Conservation (phyloP, 306 rosid species). For the Vigna nakashimae region DNA sequence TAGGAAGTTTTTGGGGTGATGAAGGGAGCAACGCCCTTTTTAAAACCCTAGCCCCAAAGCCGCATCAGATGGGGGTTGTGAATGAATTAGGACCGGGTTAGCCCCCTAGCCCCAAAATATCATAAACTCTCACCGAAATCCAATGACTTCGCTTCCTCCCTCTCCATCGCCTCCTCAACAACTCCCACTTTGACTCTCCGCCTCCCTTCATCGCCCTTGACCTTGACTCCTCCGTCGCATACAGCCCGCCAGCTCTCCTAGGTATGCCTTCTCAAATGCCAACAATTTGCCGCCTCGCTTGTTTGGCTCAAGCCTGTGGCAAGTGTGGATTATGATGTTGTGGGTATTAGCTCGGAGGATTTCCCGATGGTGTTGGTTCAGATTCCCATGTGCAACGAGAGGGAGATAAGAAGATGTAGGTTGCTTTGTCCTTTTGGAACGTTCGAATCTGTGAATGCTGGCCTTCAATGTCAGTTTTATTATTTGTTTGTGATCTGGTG, state of each 20-base stretch:
- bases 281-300: conserved; percentile 65
- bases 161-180: conserved; percentile 49
- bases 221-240: conserved; percentile 33
- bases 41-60: too few species aligned
- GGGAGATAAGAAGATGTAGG: conserved; percentile 99
- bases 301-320: conserved; percentile 37
- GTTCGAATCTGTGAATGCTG: neutral
- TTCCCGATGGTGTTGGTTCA: too few species aligned
- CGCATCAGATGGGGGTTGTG: too few species aligned
- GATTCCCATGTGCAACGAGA: conserved; percentile 46
- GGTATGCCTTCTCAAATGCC: conserved; percentile 70
- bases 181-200: too few species aligned
- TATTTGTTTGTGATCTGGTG: neutral
- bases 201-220: conserved; percentile 56
- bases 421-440: conserved; percentile 54
- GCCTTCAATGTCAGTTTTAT: neutral
- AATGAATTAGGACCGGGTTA: too few species aligned
- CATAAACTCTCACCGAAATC: conserved; percentile 84
- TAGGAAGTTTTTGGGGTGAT: too few species aligned
- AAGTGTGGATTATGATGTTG: too few species aligned
- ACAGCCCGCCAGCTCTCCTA: conserved; percentile 83
- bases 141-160: conserved; percentile 75
- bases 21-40: too few species aligned
- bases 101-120: too few species aligned
- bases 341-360: too few species aligned